Conservation (phyloP, 2,329 filamentous ascomycete genomes). For the Claviceps paspali region DNA sequence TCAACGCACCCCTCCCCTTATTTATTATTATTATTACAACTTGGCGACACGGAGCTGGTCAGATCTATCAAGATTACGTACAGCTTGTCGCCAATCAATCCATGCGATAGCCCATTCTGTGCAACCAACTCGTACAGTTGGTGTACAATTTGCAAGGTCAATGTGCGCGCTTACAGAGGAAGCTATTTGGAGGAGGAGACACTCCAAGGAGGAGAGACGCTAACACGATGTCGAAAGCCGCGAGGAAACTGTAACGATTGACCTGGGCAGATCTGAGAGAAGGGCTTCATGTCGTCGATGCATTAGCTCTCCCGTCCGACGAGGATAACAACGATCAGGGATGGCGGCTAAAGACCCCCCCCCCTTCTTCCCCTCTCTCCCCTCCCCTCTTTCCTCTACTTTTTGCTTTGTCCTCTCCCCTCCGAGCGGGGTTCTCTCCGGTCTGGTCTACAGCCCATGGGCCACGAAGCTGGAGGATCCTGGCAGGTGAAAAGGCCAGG, state of each 20-base stretch:
- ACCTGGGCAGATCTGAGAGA: conserved; percentile 4
- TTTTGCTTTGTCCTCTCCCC: too few species aligned
- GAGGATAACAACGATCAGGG: conserved; percentile 3
- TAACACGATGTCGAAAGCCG: background rate
- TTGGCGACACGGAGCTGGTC: conserved; percentile 4
- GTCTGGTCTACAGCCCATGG: too few species aligned
- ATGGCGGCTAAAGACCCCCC: background rate
- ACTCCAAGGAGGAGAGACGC: background rate
- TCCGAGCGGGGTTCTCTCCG: too few species aligned
- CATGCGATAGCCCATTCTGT: background rate
- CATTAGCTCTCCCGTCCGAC: conserved; percentile 10
- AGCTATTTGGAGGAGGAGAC: too few species aligned
- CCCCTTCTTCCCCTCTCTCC: too few species aligned
- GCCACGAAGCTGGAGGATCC: too few species aligned
- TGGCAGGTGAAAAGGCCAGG: too few species aligned
- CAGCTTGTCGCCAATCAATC: background rate
- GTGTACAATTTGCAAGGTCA: too few species aligned
- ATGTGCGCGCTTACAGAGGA: background rate
- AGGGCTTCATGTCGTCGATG: conserved; percentile 2
- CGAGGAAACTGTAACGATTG: too few species aligned
- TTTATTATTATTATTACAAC: too few species aligned
- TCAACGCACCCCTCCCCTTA: background rate
- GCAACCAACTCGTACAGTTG: too few species aligned
- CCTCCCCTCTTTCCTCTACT: background rate
- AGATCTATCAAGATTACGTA: conserved; percentile 4